Evolutionary conservation across 176 grass and related monocot genomes (phyloP), one percentile per base, ranked within the genome.

Genomic region (Avena sativa): DNA sequence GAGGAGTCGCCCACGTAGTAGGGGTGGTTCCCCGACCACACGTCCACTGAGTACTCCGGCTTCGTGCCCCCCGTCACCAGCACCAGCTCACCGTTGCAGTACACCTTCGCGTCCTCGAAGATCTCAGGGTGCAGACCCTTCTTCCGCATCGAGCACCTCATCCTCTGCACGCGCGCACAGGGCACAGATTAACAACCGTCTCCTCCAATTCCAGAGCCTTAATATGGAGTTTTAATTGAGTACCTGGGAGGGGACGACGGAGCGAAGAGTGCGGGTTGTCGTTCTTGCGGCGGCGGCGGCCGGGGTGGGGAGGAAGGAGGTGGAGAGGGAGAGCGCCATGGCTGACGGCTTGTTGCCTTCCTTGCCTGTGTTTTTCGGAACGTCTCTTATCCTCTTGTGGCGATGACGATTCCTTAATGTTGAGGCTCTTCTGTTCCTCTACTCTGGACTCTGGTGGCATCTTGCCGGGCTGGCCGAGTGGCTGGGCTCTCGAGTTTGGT

Each of bases 21-120:
- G 26, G 93, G 93, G 90, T 98, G 96, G 87, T 98, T 98, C 51
- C 96, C 96, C 59, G 96, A 98, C 96, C 93, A 98, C 28, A 93
- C 92, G 86, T 98, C 96, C 85, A 98, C 94, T 72, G 89, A 85
- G 86, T 93, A 90, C 86, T 98, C 93, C 82, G 71, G 79, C 84
- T 91, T 91, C 38, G 96, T 98, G 13, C 96, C 96, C 77, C 93
- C 91, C 55, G 93, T 98, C 67, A 92, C 91, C 96, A 98, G 87
- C 84, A 98, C 92, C 84, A 96, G 88, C 84, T 92, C 92, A 2
- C 96, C 96, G 72, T 98, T 95, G 88, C 96, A 98, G 85, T 98
- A 98, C 86, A 98, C 96, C 89, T 94, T 94, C 14, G 92, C 90
- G 58, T 98, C 96, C 72, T 96, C 92, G 76, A 86, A 92, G 82